Evolutionary conservation across 306 rosid species (phyloP), one percentile per base, ranked within the genome.

Genomic region (Vigna trinervia): DNA sequence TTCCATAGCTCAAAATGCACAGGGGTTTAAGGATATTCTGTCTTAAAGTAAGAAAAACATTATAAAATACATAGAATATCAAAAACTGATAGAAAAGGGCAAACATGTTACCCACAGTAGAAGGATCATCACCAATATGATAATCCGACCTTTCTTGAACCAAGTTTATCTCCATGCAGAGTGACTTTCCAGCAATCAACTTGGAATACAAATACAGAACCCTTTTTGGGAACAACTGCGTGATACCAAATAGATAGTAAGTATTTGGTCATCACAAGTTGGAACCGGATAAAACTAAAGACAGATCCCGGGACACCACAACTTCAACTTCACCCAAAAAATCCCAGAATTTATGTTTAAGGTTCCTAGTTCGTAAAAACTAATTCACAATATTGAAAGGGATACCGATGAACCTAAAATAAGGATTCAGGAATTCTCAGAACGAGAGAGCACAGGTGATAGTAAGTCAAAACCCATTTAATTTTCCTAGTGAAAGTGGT

Each of bases 181-280:
- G 97, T 92, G 64, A 90, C 83, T 84, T 95, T 90, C 92, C 91
- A 92, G 86, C 93, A 57, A 88, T 90, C 92, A 76, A 86, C 90
- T 86, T 82, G 92, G 78, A 90, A 78, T 12, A 92, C 81, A 79
- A 90, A 95, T 59, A 89, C 89, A 48, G 96, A 90, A 72, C 34
- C 70, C 84, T 54, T 90, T 83, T 90, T 95, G 34, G 97, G 97
- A 77, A 92, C 90, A 85, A 92, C 98, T 95, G 96, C 85, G 77
- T 54, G 58, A 46, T 73, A 73, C 60, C 53, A 73, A n/a, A 80
- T 58, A 57, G 28, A 62, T 26, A 56, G 26, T 30, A 81, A 62
- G 65, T 14, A 70, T 70, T 81, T 61, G 52, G 63, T 34, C 63
- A 69, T 82, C 65, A 59, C 41, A 28, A 28, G 4, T 26, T 51